Percentiles rank a stretch among this genome's conserved stretches.
Conservation (phyloP, 1,284 basidiomycete genomes). For the Tilletia caries region DNA sequence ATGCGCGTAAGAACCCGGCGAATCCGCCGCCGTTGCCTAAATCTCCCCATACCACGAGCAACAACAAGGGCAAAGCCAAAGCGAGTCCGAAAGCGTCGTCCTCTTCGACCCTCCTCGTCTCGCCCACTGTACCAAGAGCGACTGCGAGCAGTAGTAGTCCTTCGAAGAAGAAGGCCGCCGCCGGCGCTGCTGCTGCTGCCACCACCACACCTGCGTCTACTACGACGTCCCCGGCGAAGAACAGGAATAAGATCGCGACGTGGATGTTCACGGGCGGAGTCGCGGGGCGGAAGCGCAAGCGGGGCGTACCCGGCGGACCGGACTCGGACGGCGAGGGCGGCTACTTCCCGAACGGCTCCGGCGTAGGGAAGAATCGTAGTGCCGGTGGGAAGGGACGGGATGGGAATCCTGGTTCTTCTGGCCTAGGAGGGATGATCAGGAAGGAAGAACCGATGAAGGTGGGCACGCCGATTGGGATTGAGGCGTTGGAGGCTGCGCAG, state of each 20-base stretch:
- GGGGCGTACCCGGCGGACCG: conserved; percentile 22
- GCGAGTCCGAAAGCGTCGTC: conserved; percentile 20
- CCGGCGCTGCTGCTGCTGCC: too few relatives aligned
- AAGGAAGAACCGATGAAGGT: conserved; percentile 40
- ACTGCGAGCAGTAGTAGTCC: too few relatives aligned
- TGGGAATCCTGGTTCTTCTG: too few relatives aligned
- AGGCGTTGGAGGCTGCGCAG: conserved; percentile 38
- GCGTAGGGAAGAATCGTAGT: too few relatives aligned
- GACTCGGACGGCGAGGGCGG: too few relatives aligned
- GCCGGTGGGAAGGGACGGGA: background rate
- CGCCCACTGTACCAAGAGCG: too few relatives aligned
- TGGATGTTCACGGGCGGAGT: conserved; percentile 35
- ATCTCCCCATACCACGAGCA: background rate
- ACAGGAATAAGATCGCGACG: conserved; percentile 26
- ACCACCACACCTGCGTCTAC: too few relatives aligned
- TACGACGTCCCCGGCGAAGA: too few relatives aligned
- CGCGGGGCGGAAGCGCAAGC: conserved; percentile 43
- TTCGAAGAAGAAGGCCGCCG: conserved; percentile 71
- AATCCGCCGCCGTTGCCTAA: background rate
- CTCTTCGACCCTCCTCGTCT: conserved; percentile 35
- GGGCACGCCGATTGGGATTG: conserved; percentile 48
- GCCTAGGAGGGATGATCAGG: background rate
- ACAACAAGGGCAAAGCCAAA: conserved; percentile 30
- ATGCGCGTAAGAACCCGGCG: conserved; percentile 1
- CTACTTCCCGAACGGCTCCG: too few relatives aligned